Evolutionary conservation across 305 asterid genomes (phyloP), one percentile per base, ranked within the genome.

Genomic region (Fraxinus albicans): DNA sequence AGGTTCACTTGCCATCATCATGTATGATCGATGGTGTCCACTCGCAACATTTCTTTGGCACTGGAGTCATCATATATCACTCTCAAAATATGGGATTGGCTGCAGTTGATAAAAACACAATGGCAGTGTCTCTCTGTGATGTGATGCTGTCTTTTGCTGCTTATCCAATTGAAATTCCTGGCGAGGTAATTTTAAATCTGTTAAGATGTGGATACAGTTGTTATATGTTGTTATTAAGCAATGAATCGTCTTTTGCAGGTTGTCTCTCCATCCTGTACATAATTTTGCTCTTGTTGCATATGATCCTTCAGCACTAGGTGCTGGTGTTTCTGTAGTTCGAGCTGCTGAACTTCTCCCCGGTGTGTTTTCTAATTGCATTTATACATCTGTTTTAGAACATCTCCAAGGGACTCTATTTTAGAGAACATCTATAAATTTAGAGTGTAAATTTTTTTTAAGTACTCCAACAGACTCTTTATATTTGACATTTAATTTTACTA

Each of bases 21-120:
- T 94, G 99, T 89, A 95, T 97, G 99, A 91, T 94, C 82, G 99
- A 97, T 87, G 98, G 99, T 80, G 99, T 97, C 85, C 98, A 97
- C 90, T 93, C 97, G 3, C 99, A 97, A 87, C 94, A 94, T 93
- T 97, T 95, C 87, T 93, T 93, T 85, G 99, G 99, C 80, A 95
- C 99, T 60, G 99, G 98, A 88, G 96, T 92, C 60, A 90, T 97
- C 83, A 87, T 97, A 81, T 89, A 94, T 87, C 99, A 97, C 87
- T 97, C 99, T 42, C 88, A 90, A 87, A 94, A 89, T 60, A 88
- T 97, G 95, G 99, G 99, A 77, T 85, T 97, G 90, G 97, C 90
- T 77, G 99, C 92, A 81, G 98, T 97, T 88, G 99, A 97, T 87
- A 97, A 95, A 88, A 97, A 97, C 81, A 97, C 99, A 42, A 98